Percentiles rank a stretch among this genome's conserved stretches.
phyloP scores from a whole-genome alignment of 2,329 filamentous ascomycete genomes.

The Hymenoscyphus fructigenus region DNA sequence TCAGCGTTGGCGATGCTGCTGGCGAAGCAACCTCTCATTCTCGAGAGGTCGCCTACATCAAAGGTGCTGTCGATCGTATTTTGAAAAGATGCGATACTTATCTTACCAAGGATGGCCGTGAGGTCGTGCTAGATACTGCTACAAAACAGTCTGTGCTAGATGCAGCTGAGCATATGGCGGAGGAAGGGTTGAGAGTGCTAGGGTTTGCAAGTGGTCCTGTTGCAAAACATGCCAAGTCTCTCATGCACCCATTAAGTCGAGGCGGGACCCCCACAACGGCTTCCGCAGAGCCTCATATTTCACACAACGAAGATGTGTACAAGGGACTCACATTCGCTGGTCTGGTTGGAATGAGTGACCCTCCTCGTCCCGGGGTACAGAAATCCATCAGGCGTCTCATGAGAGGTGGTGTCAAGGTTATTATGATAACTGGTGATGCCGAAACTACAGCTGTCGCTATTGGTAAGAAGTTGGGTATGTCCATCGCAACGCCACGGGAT shows the following conservation, averaged over 20 bases:
- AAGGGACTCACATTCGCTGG: slow-evolving; percentile 85
- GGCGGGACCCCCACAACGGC: slow-evolving; percentile 51
- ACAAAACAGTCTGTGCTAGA: slow-evolving; percentile 71
- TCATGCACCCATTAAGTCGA: slow-evolving; percentile 38
- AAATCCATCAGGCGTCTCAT: slow-evolving; percentile 86
- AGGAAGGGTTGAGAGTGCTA: slow-evolving; percentile 84
- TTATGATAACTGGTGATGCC: slow-evolving; percentile 98
- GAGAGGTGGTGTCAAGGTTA: slow-evolving; percentile 91
- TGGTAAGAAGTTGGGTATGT: slow-evolving; percentile 93
- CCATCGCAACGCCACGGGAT: slow-evolving; percentile 58
- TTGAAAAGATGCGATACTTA: slow-evolving; percentile 88
- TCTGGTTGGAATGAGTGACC: slow-evolving; percentile 95
- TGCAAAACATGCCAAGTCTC: slow-evolving; percentile 46
- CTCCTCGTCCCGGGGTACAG: slow-evolving; percentile 85
- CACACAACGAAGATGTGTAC: slow-evolving; percentile 71
- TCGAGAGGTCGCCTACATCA: slow-evolving; percentile 87
- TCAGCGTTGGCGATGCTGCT: slow-evolving; percentile 63
- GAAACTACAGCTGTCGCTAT: slow-evolving; percentile 94
- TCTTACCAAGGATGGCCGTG: slow-evolving; percentile 78
- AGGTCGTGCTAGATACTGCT: slow-evolving; percentile 78
- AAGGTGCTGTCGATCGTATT: slow-evolving; percentile 87
- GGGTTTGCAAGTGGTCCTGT: slow-evolving; percentile 87
- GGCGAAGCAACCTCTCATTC: slow-evolving; percentile 34
- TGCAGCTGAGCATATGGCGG: slow-evolving; percentile 83
- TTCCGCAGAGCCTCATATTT: slow-evolving; percentile 27